Evolutionary conservation across 768 basidiomycete genomes (phyloP).

Genomic region (Termitomyces sp.): DNA sequence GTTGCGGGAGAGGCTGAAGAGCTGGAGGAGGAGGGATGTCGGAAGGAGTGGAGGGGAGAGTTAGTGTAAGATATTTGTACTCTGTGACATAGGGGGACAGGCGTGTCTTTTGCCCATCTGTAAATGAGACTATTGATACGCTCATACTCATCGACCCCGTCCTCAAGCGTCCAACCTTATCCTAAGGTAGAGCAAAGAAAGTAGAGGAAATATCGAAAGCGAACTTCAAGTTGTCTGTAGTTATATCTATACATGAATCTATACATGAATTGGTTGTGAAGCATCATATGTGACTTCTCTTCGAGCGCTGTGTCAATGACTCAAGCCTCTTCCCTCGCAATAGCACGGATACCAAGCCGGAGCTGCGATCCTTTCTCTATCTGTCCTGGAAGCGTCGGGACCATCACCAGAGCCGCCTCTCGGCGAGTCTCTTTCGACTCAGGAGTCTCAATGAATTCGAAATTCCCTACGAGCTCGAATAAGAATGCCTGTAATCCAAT

Average conservation of each 20-base stretch:
- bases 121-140: constrained; percentile 15
- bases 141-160: background rate
- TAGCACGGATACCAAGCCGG: constrained; percentile 32
- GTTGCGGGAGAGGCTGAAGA: background rate
- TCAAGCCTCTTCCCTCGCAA: constrained; percentile 21
- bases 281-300: background rate
- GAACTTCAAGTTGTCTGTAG: too few species aligned
- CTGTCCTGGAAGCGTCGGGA: constrained; percentile 40
- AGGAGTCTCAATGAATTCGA: constrained; percentile 45
- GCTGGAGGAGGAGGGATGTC: background rate
- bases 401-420: constrained; percentile 38
- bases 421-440: constrained; percentile 31
- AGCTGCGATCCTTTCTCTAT: constrained; percentile 38
- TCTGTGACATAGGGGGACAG: constrained; percentile 11
- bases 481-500: constrained; percentile 57
- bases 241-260: too few species aligned
- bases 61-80: constrained; percentile 16
- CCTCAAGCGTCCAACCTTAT: background rate
- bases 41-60: constrained; percentile 1
- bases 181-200: too few species aligned
- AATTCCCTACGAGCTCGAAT: constrained; percentile 48
- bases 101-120: constrained; percentile 16
- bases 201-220: too few species aligned
- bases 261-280: background rate
- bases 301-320: background rate